Base-by-base conservation (phyloP, 768 basidiomycete species). In the Termitomyces sp. region DNA sequence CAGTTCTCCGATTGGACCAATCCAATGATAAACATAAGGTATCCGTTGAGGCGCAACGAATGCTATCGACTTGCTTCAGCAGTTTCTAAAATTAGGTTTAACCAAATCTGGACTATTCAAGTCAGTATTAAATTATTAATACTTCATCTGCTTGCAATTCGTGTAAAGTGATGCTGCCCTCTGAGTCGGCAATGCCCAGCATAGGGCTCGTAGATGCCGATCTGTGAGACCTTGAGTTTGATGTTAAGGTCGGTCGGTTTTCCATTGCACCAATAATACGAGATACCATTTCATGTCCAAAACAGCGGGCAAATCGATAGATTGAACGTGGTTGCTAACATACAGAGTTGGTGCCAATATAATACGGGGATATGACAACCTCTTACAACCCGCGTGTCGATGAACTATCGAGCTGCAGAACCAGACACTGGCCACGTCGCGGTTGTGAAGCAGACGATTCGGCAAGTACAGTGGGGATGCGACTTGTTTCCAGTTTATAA, bases 261-360 rank as follows among this genome's bases (percentile, higher is more conserved):
- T 24, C 16, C 28, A 24, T 30, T 50, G 36, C 16, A 43, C 35
- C 24, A 28, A 46, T 18, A 22, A 41, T 41, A 41, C 32, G n/a
- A 36, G 60, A 63, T 66, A 94, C 97, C 97, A 99, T 79, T 98
- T 98, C 82, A 94, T 85, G 69, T 99, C 97, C 26, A 89, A 79
- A 30, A 99, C 81, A 8, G 94, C 97, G 2, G 94, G 87, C 18
- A 90, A 70, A 54, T 85, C 74, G 35, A 92, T 76, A 16, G 86
- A 73, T 63, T 96, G 88, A 2, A 88, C 67, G 64, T 87, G 80
- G 5, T 72, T 71, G 56, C 87, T 87, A 58, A 24, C 22, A 43
- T 24, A 35, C 35, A 64, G 60, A 56, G 20, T 55, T 33, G 45
- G 43, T 16, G 38, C 49, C 30, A 45, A 36, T 49, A 28, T 45